These are phyloP conservation scores for Sutorius australiensis DNA, from an alignment of 768 basidiomycete species.

Conservation along the genomic window DNA sequence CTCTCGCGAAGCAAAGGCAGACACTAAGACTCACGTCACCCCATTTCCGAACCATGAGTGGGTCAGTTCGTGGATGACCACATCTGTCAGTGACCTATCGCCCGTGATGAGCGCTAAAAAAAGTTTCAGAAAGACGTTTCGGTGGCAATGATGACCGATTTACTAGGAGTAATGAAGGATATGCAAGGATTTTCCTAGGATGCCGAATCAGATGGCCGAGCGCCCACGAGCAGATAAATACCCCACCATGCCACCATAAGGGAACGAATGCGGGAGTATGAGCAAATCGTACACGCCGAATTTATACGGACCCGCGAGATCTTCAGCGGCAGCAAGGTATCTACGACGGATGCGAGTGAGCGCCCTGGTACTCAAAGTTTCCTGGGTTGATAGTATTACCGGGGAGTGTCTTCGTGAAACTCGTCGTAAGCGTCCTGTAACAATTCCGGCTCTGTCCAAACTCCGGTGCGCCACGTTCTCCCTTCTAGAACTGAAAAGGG, in stretches of 20 bases:
- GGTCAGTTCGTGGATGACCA: slow-evolving; percentile 82
- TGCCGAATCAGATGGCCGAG: not conserved
- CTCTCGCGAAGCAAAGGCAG: not conserved
- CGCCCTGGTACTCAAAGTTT: not conserved
- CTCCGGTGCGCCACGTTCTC: slow-evolving; percentile 74
- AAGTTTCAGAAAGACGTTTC: not conserved
- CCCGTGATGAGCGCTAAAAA: slow-evolving; percentile 72
- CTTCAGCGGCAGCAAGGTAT: slow-evolving; percentile 70
- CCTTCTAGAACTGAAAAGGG: slow-evolving; percentile 57
- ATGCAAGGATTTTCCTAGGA: slow-evolving; percentile 83
- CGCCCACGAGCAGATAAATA: not conserved
- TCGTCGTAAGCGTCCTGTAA: slow-evolving; percentile 81
- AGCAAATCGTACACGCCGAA: slow-evolving; percentile 90
- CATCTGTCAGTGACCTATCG: slow-evolving; percentile 82
- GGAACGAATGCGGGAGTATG: slow-evolving; percentile 88
- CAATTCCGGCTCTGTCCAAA: slow-evolving; percentile 88
- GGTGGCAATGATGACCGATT: slow-evolving; percentile 13
- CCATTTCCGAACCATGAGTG: slow-evolving; percentile 96
- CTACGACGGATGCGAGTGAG: slow-evolving; percentile 32
- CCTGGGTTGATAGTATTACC: slow-evolving; percentile 35
- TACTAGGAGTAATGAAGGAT: slow-evolving; percentile 86
- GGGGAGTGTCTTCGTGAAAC: slow-evolving; percentile 81
- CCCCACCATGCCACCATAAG: slow-evolving; percentile 82
- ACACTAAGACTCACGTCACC: slow-evolving; percentile 53
- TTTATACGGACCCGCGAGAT: slow-evolving; percentile 66